Evolutionary conservation across 139 green algal genomes (phyloP), one percentile per base, ranked within the genome.

Genomic region (Ostreobium quekettii): DNA sequence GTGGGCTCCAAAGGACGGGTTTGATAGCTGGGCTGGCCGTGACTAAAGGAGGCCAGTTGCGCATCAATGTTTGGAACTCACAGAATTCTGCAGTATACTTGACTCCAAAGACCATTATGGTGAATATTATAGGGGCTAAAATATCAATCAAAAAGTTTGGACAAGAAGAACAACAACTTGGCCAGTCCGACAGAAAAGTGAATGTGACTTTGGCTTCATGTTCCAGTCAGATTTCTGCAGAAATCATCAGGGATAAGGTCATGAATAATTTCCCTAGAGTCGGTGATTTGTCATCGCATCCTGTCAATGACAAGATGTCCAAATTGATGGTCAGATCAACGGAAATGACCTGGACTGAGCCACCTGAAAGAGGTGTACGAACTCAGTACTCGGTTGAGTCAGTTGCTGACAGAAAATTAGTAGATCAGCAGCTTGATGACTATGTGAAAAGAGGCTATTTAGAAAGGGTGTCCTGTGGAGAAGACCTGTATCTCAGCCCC

Each of bases 391-490:
- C 31, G 26, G 30, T 31, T 24, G n/a, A 37, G 6, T 22, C 26
- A 5, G 59, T 39, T 5, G 29, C 29, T 42, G 32, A 15, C 7
- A 66, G n/a, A 5, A 42, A 19, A 6, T 24, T 6, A 6, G 61
- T 68, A 5, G 35, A 68, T 36, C 28, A 24, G 36, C 35, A 38
- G 8, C 42, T 68, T 22, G 61, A 68, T 7, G 61, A 68, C 11
- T 68, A 68, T 37, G 26, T 56, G 28, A 7, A 15, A 19, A 68
- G 53, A n/a, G 61, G 61, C 4, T 68, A 68, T 26, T 22, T 68
- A n/a, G 35, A 7, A 5, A 6, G 15, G n/a, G 19, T 4, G 3
- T 48, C 30, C 11, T 28, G 7, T 19, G 11, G 11, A 4, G 61
- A 68, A 31, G 11, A 7, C 4, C 22, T 68, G 22, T 68, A 56